Evolutionary conservation across 805 yeast genomes (phyloP).

Genomic region (Candida awuae): DNA sequence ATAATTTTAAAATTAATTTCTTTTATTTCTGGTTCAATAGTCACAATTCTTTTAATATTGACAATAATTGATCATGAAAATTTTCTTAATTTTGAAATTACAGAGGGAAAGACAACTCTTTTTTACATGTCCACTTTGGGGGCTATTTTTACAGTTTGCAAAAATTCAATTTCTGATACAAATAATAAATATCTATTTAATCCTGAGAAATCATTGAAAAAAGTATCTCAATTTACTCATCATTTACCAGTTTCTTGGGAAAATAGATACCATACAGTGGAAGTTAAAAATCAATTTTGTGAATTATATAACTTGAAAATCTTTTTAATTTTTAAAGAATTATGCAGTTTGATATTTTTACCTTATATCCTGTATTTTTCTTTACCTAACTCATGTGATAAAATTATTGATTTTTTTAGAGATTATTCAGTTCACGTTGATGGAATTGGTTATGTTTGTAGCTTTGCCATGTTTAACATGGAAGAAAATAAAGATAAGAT

Average conservation of each 20-base stretch:
- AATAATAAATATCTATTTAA: slow-evolving; percentile 56
- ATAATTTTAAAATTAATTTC: slow-evolving; percentile 51
- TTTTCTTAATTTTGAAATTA: slow-evolving; percentile 81
- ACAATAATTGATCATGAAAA: slow-evolving; percentile 82
- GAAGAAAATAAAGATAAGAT: slow-evolving; percentile 38
- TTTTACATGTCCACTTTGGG: slow-evolving; percentile 88
- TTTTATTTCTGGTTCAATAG: slow-evolving; percentile 80
- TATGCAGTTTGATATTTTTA: slow-evolving; percentile 71
- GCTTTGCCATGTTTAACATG: slow-evolving; percentile 86
- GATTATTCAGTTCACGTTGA: slow-evolving; percentile 87
- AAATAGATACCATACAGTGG: slow-evolving; percentile 73
- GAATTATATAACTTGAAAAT: slow-evolving; percentile 67
- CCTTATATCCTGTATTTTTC: slow-evolving; percentile 89
- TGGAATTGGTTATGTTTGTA: slow-evolving; percentile 91
- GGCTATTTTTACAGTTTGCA: slow-evolving; percentile 76
- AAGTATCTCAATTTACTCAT: slow-evolving; percentile 83
- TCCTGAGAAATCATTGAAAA: slow-evolving; percentile 78
- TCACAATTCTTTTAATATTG: slow-evolving; percentile 75
- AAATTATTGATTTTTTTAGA: slow-evolving; percentile 82
- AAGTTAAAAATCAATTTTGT: slow-evolving; percentile 78
- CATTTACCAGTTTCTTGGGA: slow-evolving; percentile 86
- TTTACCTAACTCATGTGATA: slow-evolving; percentile 62
- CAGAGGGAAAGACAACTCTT: slow-evolving; percentile 70
- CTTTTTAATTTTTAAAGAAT: slow-evolving; percentile 62
- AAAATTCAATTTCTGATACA: slow-evolving; percentile 59